Evolutionary conservation across 805 yeast species (phyloP).

Genomic region (Candida railenensis): DNA sequence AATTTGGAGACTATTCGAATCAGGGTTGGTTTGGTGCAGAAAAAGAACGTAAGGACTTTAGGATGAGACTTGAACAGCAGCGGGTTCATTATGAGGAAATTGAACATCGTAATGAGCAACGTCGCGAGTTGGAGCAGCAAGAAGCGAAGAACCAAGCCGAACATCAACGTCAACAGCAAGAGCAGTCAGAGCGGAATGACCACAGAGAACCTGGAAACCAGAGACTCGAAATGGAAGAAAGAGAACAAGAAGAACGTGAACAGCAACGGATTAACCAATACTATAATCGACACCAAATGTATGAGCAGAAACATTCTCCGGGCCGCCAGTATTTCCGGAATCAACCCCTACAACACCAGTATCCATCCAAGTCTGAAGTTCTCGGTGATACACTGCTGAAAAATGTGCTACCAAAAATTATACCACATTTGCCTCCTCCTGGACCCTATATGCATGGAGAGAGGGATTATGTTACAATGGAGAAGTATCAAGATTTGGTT

Average conservation of each 20-base stretch:
- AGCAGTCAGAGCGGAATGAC: slow-evolving; percentile 5
- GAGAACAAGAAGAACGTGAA: neutral
- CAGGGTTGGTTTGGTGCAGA: neutral
- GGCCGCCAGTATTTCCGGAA: neutral
- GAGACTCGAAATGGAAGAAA: slow-evolving; percentile 5
- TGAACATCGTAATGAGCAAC: neutral
- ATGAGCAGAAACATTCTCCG: neutral
- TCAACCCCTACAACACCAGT: neutral
- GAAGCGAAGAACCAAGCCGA: slow-evolving; percentile 4
- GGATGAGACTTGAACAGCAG: too few relatives aligned
- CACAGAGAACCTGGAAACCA: slow-evolving; percentile 2
- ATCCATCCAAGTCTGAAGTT: neutral
- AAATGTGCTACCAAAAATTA: neutral
- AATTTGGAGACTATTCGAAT: neutral
- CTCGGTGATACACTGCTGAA: neutral
- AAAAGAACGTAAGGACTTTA: too few relatives aligned
- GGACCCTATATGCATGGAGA: slow-evolving; percentile 7
- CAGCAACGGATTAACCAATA: slow-evolving; percentile 4
- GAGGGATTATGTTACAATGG: slow-evolving; percentile 22
- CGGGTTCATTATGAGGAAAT: neutral
- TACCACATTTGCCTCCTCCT: neutral
- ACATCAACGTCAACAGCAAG: slow-evolving; percentile 5
- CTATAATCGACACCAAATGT: neutral
- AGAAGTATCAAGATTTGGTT: slow-evolving; percentile 34
- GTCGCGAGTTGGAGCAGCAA: slow-evolving; percentile 1